Conservation (phyloP, 2,329 filamentous ascomycete genomes). For the Diaporthe amygdali region DNA sequence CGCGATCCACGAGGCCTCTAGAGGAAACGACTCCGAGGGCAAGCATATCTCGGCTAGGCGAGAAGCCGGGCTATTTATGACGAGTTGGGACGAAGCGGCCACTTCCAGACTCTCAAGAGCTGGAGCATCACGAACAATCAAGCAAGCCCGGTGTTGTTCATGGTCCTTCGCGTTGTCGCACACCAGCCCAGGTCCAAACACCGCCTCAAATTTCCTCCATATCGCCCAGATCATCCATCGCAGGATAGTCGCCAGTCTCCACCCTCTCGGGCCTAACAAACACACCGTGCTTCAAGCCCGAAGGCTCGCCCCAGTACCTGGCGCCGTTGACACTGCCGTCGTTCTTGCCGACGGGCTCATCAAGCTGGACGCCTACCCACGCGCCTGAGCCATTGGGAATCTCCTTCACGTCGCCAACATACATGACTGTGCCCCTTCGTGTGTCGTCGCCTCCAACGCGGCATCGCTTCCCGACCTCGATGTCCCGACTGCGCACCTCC, state of each 20-base stretch:
- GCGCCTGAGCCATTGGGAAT: slow-evolving; percentile 68
- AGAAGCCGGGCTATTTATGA: not conserved
- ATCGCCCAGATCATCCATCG: slow-evolving; percentile 75
- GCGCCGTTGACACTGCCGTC: slow-evolving; percentile 69
- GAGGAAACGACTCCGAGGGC: not conserved
- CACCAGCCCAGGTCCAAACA: not conserved
- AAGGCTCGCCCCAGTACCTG: slow-evolving; percentile 73
- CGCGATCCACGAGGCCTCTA: not conserved
- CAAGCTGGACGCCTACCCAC: slow-evolving; percentile 78
- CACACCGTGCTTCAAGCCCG: slow-evolving; percentile 72
- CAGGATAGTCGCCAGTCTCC: slow-evolving; percentile 75
- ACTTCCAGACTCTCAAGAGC: not conserved
- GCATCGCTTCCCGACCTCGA: slow-evolving; percentile 67
- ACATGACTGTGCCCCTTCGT: slow-evolving; percentile 72
- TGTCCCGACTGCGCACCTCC: slow-evolving; percentile 74
- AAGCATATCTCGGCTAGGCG: slow-evolving; percentile 2
- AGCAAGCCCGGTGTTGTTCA: not conserved
- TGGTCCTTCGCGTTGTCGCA: not conserved
- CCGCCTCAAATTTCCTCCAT: slow-evolving; percentile 71
- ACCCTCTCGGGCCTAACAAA: slow-evolving; percentile 81
- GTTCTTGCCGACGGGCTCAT: slow-evolving; percentile 85
- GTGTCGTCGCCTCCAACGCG: slow-evolving; percentile 70
- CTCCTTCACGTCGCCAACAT: slow-evolving; percentile 76
- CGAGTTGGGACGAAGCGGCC: slow-evolving; percentile 2
- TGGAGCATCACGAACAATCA: not conserved